Base-by-base conservation (phyloP, 805 yeast genomes). In the Kuraishia cidri region DNA sequence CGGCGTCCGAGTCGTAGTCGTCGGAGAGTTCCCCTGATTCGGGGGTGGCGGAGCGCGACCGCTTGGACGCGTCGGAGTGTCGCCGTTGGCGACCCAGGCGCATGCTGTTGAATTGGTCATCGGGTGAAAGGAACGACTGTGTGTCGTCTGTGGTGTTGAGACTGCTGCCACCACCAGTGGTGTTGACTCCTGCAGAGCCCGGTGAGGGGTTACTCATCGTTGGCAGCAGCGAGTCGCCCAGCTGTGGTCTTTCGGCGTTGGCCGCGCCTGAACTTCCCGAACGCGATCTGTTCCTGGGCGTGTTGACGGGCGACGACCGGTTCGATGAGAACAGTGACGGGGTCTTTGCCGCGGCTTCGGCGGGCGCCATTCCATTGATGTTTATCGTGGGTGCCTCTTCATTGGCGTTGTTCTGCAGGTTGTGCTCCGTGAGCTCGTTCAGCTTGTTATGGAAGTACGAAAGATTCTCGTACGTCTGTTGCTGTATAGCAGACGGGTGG, bases 311-410 rank as follows among this genome's bases (percentile, higher is more conserved):
- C 5, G 66, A 52, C 1, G 60, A 47, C 22, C 36, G 39, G 29
- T 53, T 48, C 1, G 79, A 68, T 31, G 73, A 64, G 48, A 75
- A 75, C 11, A 75, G 50, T 0, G 80, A 73, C 1, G 79, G 79
- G 0, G 79, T 73, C 26, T 53, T 57, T 4, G 65, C 66, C 0
- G 62, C 63, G 6, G 46, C 54, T n/a, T 64, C 66, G 6, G 30
- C 30, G 3, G 62, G 58, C 22, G 56, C 52, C 15, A 56, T 41
- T 2, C 47, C 42, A 21, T 42, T 44, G 25, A 47, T 46, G 0
- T 43, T 34, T 2, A 47, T 47, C 6, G 48, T 35, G 6, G 39
- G 27, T 6, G 34, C 20, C 5, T 12, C 21, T 29, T 26, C 25
- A 24, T 20, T 14, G 30, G 14, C 25, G 23, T 14, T 30, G 30